phyloP scores from a whole-genome alignment of 140 eudicot species.

The Bidens hawaiensis region DNA sequence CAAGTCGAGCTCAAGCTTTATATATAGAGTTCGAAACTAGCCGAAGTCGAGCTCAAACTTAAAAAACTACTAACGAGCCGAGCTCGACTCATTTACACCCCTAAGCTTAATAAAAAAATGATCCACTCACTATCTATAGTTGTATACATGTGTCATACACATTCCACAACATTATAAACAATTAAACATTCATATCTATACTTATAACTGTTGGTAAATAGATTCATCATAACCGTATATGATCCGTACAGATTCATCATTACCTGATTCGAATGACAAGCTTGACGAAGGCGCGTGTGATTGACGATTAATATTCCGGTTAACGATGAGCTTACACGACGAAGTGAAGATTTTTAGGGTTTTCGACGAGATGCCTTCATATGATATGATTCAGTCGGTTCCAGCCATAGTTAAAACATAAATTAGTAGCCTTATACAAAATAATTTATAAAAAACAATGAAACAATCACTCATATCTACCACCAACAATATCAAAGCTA shows the following conservation, averaged over 20 bases:
- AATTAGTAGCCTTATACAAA: too few species aligned
- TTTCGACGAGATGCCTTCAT: neutral
- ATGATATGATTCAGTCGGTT: too few species aligned
- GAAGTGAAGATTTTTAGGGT: conserved; percentile 19
- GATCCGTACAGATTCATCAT: neutral
- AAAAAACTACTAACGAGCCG: too few species aligned
- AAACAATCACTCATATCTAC: too few species aligned
- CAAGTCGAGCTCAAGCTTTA: too few species aligned
- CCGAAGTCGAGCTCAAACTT: too few species aligned
- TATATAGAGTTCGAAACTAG: too few species aligned
- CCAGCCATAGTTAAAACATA: too few species aligned
- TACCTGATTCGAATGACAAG: conserved; percentile 17
- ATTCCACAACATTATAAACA: neutral
- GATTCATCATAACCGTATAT: neutral
- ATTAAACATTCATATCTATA: neutral
- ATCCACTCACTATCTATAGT: neutral
- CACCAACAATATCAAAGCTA: too few species aligned
- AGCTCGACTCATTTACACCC: too few species aligned
- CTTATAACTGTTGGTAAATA: neutral
- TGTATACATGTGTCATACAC: neutral
- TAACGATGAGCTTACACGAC: neutral
- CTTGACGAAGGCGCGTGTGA: neutral
- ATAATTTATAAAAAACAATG: too few species aligned
- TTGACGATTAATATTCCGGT: conserved; percentile 12
- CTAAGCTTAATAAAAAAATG: neutral